Evolutionary conservation across 306 rosid genomes (phyloP).

Genomic region (Arachis stenosperma): DNA sequence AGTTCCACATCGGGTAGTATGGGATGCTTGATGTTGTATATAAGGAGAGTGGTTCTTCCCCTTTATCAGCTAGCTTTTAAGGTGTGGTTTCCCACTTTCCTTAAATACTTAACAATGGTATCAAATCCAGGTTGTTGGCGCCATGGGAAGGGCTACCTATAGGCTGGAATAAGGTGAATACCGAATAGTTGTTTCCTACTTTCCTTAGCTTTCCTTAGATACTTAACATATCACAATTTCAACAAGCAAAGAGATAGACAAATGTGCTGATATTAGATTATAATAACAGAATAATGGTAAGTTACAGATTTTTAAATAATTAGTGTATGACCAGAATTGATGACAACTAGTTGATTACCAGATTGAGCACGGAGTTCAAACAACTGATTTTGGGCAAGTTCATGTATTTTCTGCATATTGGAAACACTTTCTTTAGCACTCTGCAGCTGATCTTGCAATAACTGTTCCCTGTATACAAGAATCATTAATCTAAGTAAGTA

Average conservation of each 20-base stretch:
- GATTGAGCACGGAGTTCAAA: constrained; percentile 96
- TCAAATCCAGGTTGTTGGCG: no score
- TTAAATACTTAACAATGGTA: no score
- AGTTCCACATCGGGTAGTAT: no score
- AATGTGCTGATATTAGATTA: constrained; percentile 20
- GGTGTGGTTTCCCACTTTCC: no score
- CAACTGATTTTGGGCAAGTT: constrained; percentile 92
- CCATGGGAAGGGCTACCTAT: no score
- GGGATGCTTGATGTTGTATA: no score
- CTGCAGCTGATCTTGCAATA: constrained; percentile 87
- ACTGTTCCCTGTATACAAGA: constrained; percentile 70
- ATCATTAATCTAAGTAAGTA: constrained; percentile 30
- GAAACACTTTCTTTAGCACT: constrained; percentile 94
- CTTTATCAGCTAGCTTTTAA: no score
- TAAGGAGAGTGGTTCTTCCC: no score
- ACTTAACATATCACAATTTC: neutral
- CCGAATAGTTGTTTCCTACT: no score
- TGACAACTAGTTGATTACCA: constrained; percentile 55
- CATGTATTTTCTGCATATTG: constrained; percentile 93
- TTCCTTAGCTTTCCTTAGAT: no score
- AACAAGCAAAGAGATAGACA: constrained; percentile 22
- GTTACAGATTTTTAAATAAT: constrained; percentile 33
- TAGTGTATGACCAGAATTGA: constrained; percentile 30
- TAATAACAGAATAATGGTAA: constrained; percentile 20
- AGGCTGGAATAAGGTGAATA: no score